Evolutionary conservation across 768 basidiomycete genomes (phyloP), one percentile per base, ranked within the genome.

Genomic region (Tricholomella constricta): DNA sequence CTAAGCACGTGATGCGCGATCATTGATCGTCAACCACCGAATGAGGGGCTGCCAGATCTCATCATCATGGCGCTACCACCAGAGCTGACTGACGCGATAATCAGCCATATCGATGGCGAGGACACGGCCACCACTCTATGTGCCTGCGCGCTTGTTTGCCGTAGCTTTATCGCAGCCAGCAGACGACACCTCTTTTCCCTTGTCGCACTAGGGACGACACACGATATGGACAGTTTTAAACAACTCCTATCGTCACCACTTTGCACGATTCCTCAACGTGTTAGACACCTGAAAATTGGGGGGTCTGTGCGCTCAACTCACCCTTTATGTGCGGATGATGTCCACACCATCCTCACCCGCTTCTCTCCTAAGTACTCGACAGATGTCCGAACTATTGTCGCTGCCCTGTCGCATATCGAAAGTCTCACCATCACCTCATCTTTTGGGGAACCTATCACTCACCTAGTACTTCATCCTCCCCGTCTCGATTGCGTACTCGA

Each of bases 31-130:
- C n/a, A n/a, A n/a, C n/a, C n/a, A n/a, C n/a, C n/a, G n/a, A n/a
- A n/a, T n/a, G n/a, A n/a, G n/a, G 6, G 14, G 29, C 37, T 15
- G 23, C 15, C 42, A 37, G 40, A 55, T 48, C 46, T 38, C 42
- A 46, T 45, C 26, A 31, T 15, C 31, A 40, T 12, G 3, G 15
- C 19, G 0, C n/a, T 55, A 27, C 36, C 35, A 36, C 29, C 36
- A 52, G 45, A 52, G 20, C 14, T 53, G 27, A 38, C 23, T 22
- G 44, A 44, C 6, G 20, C 38, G 12, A 44, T 51, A 19, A 20
- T 52, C 23, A 14, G 27, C 31, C 51, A 52, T 19, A 34, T 51
- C 31, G 12, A 7, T 6, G 26, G 7, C 10, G 12, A 36, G n/a
- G 51, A 52, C 15, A 26, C n/a, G n/a, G n/a, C 8, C 17, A 23